Evolutionary conservation across 768 basidiomycete species (phyloP).

Genomic region (Aureoboletus auriporus): DNA sequence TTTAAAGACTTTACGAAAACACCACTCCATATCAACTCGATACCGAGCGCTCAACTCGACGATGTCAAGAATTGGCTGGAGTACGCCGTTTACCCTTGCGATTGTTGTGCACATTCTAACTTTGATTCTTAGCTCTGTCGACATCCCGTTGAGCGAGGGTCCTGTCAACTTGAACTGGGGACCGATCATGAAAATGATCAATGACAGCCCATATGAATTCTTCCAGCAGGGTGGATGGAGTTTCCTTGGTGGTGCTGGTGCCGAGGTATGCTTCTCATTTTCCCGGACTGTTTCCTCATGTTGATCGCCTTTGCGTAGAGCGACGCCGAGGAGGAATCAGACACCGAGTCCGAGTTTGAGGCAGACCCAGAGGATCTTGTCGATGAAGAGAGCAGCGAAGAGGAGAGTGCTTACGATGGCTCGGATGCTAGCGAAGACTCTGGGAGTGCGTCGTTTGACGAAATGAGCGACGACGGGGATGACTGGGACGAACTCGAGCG

Average conservation of each 20-base stretch:
- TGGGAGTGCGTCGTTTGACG: slow-evolving; percentile 60
- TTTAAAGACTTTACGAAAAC: slow-evolving; percentile 93
- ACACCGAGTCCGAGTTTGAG: slow-evolving; percentile 67
- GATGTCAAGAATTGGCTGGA: slow-evolving; percentile 99
- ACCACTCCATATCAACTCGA: slow-evolving; percentile 95
- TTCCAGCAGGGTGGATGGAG: slow-evolving; percentile 99
- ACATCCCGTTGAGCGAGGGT: slow-evolving; percentile 92
- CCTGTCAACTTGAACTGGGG: slow-evolving; percentile 98
- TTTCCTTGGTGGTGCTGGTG: slow-evolving; percentile 70
- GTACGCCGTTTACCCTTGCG: slow-evolving; percentile 43
- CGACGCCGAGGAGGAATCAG: slow-evolving; percentile 59
- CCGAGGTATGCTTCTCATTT: slow-evolving; percentile 48
- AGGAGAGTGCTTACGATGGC: slow-evolving; percentile 54
- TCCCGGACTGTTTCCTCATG: slow-evolving; percentile 11
- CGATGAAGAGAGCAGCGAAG: slow-evolving; percentile 43
- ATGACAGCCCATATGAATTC: slow-evolving; percentile 92
- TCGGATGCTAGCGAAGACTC: slow-evolving; percentile 52
- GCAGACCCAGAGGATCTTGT: slow-evolving; percentile 42
- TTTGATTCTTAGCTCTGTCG: slow-evolving; percentile 70
- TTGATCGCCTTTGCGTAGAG: slow-evolving; percentile 44
- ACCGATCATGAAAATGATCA: slow-evolving; percentile 98
- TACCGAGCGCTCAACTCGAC: slow-evolving; percentile 85
- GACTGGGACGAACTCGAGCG: slow-evolving; percentile 96
- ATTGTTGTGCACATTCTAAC: slow-evolving; percentile 2
- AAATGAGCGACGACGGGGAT: slow-evolving; percentile 72